Evolutionary conservation across 148 eudicot species (phyloP), one percentile per base, ranked within the genome.

Genomic region (Spergularia marina): DNA sequence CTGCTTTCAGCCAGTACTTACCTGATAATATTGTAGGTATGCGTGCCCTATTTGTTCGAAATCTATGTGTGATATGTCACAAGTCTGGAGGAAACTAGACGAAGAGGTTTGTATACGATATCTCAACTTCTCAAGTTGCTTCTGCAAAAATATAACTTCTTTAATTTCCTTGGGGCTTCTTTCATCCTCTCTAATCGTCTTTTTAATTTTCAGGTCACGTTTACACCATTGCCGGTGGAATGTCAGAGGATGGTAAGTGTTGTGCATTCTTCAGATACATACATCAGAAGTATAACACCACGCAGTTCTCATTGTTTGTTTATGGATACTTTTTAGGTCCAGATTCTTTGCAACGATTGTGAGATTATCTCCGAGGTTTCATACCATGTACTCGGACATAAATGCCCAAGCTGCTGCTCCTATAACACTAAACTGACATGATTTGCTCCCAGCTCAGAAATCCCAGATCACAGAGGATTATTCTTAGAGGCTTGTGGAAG

Each of bases 331-430:
- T 3, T 10, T 56, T 71, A 92, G 92, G 94, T 92, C 20, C 83
- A 83, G 82, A 92, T 88, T 68, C 89, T 90, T 13, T 92, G 97
- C 84, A 92, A 92, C 68, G 97, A 92, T 74, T 92, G 97, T 76
- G 92, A 85, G 52, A 77, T 44, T 39, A 85, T 21, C 53, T 80
- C 95, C 0, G 77, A 87, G 55, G 95, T 92, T 16, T 75, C 78
- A 54, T 92, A 82, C 81, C 95, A 92, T 69, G 68, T 89, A 30
- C 74, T 92, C 64, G 97, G 89, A 7, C 89, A 84, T 75, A 92
- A 92, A 69, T 92, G 95, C 73, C 72, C 66, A 1, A 72, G 63
- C 63, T 92, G 97, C 82, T 81, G 76, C 44, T 92, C 97, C 15
- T 92, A 92, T 83, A 92, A 90, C 68, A 92, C 97, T 6, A 84